Percentiles rank a stretch among this genome's conserved stretches.
Evolutionary conservation across 106 monocot species (phyloP).

Genomic region (Iris macrosiphon): DNA sequence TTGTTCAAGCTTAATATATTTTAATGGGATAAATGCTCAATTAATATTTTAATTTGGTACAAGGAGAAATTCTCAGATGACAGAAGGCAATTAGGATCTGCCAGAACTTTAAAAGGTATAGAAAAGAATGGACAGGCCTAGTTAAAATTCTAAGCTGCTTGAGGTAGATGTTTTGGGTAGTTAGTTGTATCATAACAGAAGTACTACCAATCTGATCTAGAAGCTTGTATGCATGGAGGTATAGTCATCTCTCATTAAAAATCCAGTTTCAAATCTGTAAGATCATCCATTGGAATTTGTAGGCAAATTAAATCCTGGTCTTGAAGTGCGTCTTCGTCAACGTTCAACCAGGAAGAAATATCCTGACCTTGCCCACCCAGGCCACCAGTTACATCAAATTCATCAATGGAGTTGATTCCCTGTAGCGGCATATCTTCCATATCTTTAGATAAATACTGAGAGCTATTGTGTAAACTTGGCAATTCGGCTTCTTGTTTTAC

Average conservation of each 20-base stretch:
- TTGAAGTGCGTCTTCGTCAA: slow-evolving; percentile 60
- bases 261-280: slow-evolving; percentile 71
- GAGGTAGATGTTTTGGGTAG: slow-evolving; percentile 7
- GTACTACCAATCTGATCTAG: slow-evolving; percentile 17
- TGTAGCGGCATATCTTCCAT: slow-evolving; percentile 37
- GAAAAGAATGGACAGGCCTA: slow-evolving; percentile 27
- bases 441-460: slow-evolving; percentile 32
- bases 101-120: slow-evolving; percentile 17
- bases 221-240: slow-evolving; percentile 28
- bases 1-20: neutral
- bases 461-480: neutral
- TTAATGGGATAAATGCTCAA: slow-evolving; percentile 4
- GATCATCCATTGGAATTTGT: slow-evolving; percentile 92
- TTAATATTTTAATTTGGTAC: slow-evolving; percentile 16
- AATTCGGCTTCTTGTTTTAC: slow-evolving; percentile 23
- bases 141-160: slow-evolving; percentile 27
- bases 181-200: slow-evolving; percentile 21
- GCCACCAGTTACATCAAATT: slow-evolving; percentile 41
- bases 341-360: slow-evolving; percentile 80
- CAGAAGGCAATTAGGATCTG: slow-evolving; percentile 5
- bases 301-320: slow-evolving; percentile 78
- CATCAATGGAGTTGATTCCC: slow-evolving; percentile 46
- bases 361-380: slow-evolving; percentile 67
- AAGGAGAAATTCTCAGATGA: slow-evolving; percentile 10
- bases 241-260: slow-evolving; percentile 32